These are phyloP conservation scores for Phytophthora multivora DNA, from an alignment of 352 stramenopile genomes.

Conservation along the genomic window DNA sequence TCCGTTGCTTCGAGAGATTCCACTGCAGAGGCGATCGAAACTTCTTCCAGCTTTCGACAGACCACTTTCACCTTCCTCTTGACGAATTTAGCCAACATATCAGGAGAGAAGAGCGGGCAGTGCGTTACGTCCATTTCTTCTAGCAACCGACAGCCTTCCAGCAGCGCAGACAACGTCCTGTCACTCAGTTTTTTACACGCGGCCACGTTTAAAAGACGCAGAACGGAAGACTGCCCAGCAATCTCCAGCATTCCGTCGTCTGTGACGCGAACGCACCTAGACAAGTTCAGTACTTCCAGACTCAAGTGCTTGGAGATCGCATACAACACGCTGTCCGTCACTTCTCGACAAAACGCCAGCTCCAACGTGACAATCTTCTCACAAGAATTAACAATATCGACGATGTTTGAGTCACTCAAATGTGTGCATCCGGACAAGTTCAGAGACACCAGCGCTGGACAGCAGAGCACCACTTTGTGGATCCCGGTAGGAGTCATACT, in stretches of 20 bases:
- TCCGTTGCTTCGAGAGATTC: constrained; percentile 20
- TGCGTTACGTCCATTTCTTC: constrained; percentile 82
- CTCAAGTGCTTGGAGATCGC: constrained; percentile 80
- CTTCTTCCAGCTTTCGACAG: constrained; percentile 46
- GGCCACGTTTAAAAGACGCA: constrained; percentile 71
- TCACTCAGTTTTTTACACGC: constrained; percentile 87
- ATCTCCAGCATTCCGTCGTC: constrained; percentile 86
- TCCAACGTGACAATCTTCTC: constrained; percentile 70
- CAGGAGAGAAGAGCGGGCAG: constrained; percentile 65
- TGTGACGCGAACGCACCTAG: constrained; percentile 78
- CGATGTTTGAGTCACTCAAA: constrained; percentile 68
- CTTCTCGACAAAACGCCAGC: constrained; percentile 81
- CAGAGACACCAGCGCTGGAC: constrained; percentile 66
- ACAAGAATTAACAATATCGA: constrained; percentile 76
- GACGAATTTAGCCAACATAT: constrained; percentile 60
- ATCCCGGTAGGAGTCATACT: constrained; percentile 62
- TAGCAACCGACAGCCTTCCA: constrained; percentile 61
- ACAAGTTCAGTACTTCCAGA: constrained; percentile 75
- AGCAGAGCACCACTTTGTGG: constrained; percentile 59
- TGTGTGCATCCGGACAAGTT: constrained; percentile 84
- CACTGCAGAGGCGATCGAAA: constrained; percentile 19
- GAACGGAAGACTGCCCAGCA: constrained; percentile 65
- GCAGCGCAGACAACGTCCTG: constrained; percentile 51
- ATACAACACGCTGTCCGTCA: constrained; percentile 77
- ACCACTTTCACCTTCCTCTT: constrained; percentile 60